Conservation (phyloP, 805 yeast species). For the Saitoella complicata region DNA sequence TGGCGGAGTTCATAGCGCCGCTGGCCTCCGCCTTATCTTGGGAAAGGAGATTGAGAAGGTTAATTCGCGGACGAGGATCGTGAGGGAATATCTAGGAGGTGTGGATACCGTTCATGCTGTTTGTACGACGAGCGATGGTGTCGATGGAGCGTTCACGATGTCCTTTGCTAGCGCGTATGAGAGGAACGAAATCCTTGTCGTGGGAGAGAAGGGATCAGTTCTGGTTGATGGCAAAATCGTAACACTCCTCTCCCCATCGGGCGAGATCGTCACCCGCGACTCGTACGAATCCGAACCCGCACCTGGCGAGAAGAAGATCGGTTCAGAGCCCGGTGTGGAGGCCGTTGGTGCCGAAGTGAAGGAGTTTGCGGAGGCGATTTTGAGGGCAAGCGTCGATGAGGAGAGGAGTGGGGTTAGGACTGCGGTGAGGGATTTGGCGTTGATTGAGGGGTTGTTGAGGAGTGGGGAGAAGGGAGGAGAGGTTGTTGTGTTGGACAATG, state of each 20-base stretch:
- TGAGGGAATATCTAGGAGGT: slow-evolving; percentile 8
- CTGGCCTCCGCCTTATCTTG: slow-evolving; percentile 9
- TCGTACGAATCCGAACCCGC: neutral
- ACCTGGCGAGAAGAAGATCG: neutral
- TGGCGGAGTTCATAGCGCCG: slow-evolving; percentile 15
- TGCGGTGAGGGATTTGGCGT: too few relatives aligned
- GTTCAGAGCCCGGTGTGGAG: neutral
- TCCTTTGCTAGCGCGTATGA: slow-evolving; percentile 11
- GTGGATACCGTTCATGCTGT: slow-evolving; percentile 11
- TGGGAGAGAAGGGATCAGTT: slow-evolving; percentile 13
- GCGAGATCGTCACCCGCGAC: neutral
- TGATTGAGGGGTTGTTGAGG: too few relatives aligned
- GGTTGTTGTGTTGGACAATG: too few relatives aligned
- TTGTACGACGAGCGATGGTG: slow-evolving; percentile 6
- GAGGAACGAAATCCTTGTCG: slow-evolving; percentile 8
- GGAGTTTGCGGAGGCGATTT: neutral
- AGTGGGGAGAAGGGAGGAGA: too few relatives aligned
- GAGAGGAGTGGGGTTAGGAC: too few relatives aligned
- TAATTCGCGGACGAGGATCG: slow-evolving; percentile 5
- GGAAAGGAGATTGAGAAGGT: slow-evolving; percentile 6
- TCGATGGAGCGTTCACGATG: slow-evolving; percentile 11
- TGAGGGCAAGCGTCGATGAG: too few relatives aligned
- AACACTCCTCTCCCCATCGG: neutral
- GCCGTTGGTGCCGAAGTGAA: slow-evolving; percentile 4
- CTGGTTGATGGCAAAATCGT: neutral